phyloP scores from a whole-genome alignment of 2,329 filamentous ascomycete genomes.

The Verticillium isaacii region DNA sequence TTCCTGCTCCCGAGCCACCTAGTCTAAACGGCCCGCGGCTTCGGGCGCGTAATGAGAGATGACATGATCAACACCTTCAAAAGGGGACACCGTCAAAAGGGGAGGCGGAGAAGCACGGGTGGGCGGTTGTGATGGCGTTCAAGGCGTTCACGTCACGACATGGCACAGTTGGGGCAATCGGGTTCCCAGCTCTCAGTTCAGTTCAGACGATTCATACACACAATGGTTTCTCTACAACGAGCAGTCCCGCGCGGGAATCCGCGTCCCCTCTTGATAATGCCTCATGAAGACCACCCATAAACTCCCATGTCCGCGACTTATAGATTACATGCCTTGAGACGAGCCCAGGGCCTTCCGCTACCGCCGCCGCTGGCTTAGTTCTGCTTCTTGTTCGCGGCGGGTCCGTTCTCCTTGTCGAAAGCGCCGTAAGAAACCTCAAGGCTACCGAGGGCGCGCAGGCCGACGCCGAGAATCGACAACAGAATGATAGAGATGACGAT shows the following conservation, averaged over 20 bases:
- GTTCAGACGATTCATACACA: background rate
- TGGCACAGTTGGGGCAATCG: background rate
- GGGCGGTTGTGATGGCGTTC: background rate
- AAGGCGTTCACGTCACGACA: background rate
- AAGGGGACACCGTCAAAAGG: background rate
- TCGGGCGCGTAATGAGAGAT: background rate
- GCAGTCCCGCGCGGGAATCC: background rate
- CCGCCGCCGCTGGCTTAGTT: slow-evolving; percentile 25
- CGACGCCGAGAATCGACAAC: slow-evolving; percentile 73
- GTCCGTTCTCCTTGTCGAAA: slow-evolving; percentile 94
- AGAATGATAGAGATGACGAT: slow-evolving; percentile 67
- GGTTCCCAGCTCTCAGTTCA: background rate
- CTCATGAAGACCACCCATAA: slow-evolving; percentile 9
- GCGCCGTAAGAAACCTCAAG: slow-evolving; percentile 89
- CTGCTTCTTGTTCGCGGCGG: slow-evolving; percentile 82
- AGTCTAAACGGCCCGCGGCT: slow-evolving; percentile 42
- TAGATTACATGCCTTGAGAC: background rate
- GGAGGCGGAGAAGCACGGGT: background rate
- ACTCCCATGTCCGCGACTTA: slow-evolving; percentile 9
- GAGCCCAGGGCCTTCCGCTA: background rate
- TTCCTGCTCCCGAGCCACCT: slow-evolving; percentile 92
- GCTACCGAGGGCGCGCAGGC: slow-evolving; percentile 69
- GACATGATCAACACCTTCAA: background rate
- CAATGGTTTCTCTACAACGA: background rate
- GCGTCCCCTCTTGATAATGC: slow-evolving; percentile 2